Evolutionary conservation across 805 yeast genomes (phyloP).

Genomic region (Saccharomycopsis fermentans): DNA sequence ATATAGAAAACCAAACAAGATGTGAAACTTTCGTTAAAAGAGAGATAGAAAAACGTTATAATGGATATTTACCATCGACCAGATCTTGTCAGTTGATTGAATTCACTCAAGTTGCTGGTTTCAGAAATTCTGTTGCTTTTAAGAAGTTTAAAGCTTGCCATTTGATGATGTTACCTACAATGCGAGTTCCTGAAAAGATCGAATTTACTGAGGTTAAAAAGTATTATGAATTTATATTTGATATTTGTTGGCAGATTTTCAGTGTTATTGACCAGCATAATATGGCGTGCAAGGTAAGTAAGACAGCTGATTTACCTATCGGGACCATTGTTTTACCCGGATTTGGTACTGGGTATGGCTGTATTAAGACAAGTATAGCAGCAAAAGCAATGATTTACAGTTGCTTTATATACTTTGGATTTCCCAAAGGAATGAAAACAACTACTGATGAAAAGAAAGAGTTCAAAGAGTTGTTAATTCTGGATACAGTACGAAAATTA

Average conservation of each 20-base stretch:
- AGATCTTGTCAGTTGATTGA: conserved; percentile 6
- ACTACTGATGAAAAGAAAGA: not conserved
- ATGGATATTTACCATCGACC: conserved; percentile 12
- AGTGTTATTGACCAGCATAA: conserved; percentile 3
- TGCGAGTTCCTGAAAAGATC: conserved; percentile 9
- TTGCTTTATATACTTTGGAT: not conserved
- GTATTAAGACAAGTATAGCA: conserved; percentile 2
- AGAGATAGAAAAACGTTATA: not conserved
- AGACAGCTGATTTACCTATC: not conserved
- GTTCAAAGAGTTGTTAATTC: not conserved
- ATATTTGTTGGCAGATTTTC: conserved; percentile 14
- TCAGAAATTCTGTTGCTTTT: conserved; percentile 6
- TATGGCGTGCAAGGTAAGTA: not conserved
- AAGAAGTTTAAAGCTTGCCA: conserved; percentile 4
- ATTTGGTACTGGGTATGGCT: conserved; percentile 12
- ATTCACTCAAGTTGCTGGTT: not conserved
- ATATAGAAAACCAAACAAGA: not conserved
- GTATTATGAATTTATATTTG: conserved; percentile 7
- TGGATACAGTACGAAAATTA: not conserved
- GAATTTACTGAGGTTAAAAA: not conserved
- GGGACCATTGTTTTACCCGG: conserved; percentile 8
- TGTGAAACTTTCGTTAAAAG: conserved; percentile 4
- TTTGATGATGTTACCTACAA: conserved; percentile 12
- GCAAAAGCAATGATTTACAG: conserved; percentile 9
- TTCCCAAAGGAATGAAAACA: not conserved